phyloP scores from a whole-genome alignment of 2,329 filamentous ascomycete genomes.

The Phyllosticta ampelicida region DNA sequence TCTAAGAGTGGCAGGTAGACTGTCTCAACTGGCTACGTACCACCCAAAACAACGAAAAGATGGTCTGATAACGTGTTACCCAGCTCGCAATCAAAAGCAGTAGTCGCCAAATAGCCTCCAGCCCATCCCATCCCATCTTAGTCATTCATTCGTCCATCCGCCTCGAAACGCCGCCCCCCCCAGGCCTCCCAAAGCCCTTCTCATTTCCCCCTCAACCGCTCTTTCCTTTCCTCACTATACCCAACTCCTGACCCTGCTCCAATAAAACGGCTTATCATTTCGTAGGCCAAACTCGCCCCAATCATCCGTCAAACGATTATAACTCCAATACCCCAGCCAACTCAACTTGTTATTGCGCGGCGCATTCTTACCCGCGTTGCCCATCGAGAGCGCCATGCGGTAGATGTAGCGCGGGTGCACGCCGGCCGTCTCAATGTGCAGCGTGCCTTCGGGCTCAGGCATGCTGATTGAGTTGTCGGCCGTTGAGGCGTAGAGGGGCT shows the following conservation, averaged over 20 bases:
- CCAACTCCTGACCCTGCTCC: conserved; percentile 51
- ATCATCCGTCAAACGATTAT: conserved; percentile 81
- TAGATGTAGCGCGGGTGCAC: conserved; percentile 71
- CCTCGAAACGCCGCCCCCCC: not conserved
- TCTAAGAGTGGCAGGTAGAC: no score
- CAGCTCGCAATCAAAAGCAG: no score
- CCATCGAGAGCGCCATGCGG: conserved; percentile 65
- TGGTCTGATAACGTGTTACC: no score
- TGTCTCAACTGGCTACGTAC: no score
- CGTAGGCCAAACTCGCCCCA: conserved; percentile 68
- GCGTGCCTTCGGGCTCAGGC: conserved; percentile 22
- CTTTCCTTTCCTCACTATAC: conserved; percentile 17
- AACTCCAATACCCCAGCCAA: conserved; percentile 88
- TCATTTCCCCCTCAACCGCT: conserved; percentile 8
- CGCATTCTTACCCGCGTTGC: conserved; percentile 44
- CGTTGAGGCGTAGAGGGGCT: not conserved
- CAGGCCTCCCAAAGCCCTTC: not conserved
- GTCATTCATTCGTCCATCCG: not conserved
- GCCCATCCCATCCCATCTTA: not conserved
- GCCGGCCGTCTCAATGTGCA: conserved; percentile 81
- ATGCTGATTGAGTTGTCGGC: not conserved
- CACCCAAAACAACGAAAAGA: no score
- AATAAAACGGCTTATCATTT: conserved; percentile 52
- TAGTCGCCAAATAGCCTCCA: no score
- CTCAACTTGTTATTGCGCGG: conserved; percentile 73